Base-by-base conservation (phyloP, 2,329 filamentous ascomycete genomes). In the Magnaporthiopsis incrustans region DNA sequence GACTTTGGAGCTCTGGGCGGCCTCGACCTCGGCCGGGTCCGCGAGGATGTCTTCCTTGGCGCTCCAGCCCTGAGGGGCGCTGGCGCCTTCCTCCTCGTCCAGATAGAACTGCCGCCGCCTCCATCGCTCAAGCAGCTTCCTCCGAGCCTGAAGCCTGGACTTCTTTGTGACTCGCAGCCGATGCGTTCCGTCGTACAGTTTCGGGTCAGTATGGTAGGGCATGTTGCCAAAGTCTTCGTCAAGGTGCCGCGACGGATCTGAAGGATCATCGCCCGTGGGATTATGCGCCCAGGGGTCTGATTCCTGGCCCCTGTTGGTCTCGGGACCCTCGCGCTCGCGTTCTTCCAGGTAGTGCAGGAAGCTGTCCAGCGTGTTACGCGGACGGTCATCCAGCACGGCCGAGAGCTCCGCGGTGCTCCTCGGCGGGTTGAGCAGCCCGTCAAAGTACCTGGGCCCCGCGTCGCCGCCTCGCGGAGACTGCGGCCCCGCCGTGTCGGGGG, bases 1-100 rank as follows among this genome's bases (percentile, higher is more conserved):
- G n/a, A 57, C 27, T 65, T 81, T 81, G 25, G 81, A 81, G 57
- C 75, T 77, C 61, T 83, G 81, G 2, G 71, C 71, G 4, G 72
- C 69, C 30, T 22, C 26, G 10, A 26, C 27, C 11, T 74, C 72
- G 61, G 75, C 75, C 44, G 75, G 65, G 33, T 76, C 75, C 22
- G 71, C 75, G 1, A 84, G 73, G 14, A 87, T 74, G 67, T 88
- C 86, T 57, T 89, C 82, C 18, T 84, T 81, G 6, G 83, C 80
- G 27, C 82, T 78, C 79, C 88, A 92, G 32, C 84, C 86, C 8
- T 83, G 79, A 0, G 89, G 89, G 2, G 84, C 79, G n/a, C 75
- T 73, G 12, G 85, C 83, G 2, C 91, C 91, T 73, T 96, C 91
- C 77, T 96, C 92, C 74, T 92, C 89, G 65, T 96, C 91, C 0